phyloP scores from a whole-genome alignment of 345 rosid species.

The Populus nigra region DNA sequence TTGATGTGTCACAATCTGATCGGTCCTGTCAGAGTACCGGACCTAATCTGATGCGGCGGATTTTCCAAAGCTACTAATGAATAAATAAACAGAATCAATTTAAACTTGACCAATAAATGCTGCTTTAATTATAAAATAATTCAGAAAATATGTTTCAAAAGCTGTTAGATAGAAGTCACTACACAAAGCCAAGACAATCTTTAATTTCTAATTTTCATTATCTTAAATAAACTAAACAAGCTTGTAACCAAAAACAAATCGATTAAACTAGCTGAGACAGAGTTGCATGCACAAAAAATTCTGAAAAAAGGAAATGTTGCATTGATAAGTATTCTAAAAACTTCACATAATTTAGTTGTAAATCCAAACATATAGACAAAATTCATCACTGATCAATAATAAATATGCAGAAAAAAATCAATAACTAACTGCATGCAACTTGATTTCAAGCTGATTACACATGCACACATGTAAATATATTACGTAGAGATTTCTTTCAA shows the following conservation, averaged over 20 bases:
- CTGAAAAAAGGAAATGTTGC: neutral
- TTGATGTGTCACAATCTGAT: neutral
- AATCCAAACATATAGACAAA: neutral
- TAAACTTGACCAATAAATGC: neutral
- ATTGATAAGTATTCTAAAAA: neutral
- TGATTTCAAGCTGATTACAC: neutral
- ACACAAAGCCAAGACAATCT: neutral
- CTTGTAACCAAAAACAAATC: neutral
- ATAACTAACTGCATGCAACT: neutral
- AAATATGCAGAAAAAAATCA: neutral
- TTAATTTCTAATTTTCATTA: neutral
- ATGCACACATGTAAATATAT: neutral
- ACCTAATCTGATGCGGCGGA: slow-evolving; percentile 14
- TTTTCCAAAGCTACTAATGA: slow-evolving; percentile 20
- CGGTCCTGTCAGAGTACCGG: neutral
- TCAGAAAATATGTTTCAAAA: slow-evolving; percentile 1
- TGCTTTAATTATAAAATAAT: neutral
- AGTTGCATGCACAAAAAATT: neutral
- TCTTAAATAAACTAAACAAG: neutral
- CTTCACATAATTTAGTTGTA: neutral
- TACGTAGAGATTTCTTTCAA: neutral
- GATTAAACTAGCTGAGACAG: neutral
- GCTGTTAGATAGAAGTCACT: neutral
- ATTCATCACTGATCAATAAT: neutral
- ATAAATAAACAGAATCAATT: neutral